phyloP scores from a whole-genome alignment of 2,329 filamentous ascomycete species.

The Clarireedia paspali region DNA sequence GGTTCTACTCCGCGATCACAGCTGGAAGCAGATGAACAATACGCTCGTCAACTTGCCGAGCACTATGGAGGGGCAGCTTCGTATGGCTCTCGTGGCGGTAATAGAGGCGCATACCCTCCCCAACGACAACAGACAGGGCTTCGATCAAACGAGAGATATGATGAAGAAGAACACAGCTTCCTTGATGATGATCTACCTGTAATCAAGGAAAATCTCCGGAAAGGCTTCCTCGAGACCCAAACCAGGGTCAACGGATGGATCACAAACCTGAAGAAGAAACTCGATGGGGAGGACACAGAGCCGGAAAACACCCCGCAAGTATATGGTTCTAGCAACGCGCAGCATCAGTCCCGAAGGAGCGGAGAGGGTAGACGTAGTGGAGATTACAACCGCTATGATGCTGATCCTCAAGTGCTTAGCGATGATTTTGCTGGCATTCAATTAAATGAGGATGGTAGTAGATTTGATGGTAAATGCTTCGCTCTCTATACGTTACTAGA shows the following conservation, averaged over 20 bases:
- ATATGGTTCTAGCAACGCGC: constrained; percentile 28
- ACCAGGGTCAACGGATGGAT: constrained; percentile 91
- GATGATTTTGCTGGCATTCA: constrained; percentile 79
- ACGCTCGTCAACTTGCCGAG: constrained; percentile 86
- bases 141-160: constrained; percentile 44
- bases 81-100: constrained; percentile 43
- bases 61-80: constrained; percentile 61
- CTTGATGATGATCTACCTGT: constrained; percentile 92
- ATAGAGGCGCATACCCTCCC: constrained; percentile 25
- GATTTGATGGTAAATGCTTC: constrained; percentile 27
- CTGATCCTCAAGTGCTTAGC: constrained; percentile 80
- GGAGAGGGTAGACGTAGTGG: constrained; percentile 67
- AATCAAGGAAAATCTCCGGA: constrained; percentile 85
- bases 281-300: constrained; percentile 79
- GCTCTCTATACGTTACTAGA: not conserved
- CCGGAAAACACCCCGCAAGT: constrained; percentile 17
- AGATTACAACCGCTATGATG: constrained; percentile 89
- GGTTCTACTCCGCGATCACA: constrained; percentile 62
- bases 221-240: constrained; percentile 93
- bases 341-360: constrained; percentile 37
- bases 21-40: constrained; percentile 82
- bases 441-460: constrained; percentile 58
- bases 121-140: constrained; percentile 44
- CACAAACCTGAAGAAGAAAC: constrained; percentile 80
- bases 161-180: constrained; percentile 76